A percentile compares a stretch with the other conserved stretches of the same genome.
phyloP scores from a whole-genome alignment of 305 asterid genomes.

The Rubia balearica region DNA sequence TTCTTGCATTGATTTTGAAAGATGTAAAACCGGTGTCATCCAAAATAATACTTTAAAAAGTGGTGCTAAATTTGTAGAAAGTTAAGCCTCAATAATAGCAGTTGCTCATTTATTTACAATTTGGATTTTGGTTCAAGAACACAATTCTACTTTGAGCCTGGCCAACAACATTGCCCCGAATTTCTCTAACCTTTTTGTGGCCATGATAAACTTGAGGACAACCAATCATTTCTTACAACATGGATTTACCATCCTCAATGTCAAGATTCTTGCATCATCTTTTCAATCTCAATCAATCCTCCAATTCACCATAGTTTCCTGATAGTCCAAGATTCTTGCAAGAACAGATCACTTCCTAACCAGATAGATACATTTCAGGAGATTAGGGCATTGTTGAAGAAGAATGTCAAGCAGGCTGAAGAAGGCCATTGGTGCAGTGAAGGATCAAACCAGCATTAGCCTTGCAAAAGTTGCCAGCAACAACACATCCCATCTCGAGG shows the following conservation, averaged over 20 bases:
- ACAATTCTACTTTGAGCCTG: neutral
- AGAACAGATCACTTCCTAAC: neutral
- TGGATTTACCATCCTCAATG: slow-evolving; percentile 4
- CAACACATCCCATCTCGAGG: slow-evolving; percentile 54
- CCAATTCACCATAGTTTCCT: neutral
- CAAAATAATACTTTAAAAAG: too few relatives aligned
- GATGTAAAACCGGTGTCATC: too few relatives aligned
- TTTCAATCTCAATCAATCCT: neutral
- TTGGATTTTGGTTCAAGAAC: neutral
- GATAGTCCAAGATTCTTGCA: neutral
- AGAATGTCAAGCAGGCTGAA: slow-evolving; percentile 74
- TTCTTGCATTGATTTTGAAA: too few relatives aligned
- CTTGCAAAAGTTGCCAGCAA: slow-evolving; percentile 69
- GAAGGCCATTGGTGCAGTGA: slow-evolving; percentile 77
- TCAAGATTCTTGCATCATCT: neutral
- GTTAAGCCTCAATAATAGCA: too few relatives aligned
- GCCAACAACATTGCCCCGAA: slow-evolving; percentile 4
- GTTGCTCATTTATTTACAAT: too few relatives aligned
- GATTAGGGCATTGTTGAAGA: neutral
- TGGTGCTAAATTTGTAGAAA: too few relatives aligned
- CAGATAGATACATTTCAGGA: neutral
- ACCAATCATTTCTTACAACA: slow-evolving; percentile 4
- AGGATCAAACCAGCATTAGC: slow-evolving; percentile 86
- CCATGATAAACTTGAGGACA: slow-evolving; percentile 20
- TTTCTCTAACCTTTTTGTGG: slow-evolving; percentile 8